These are phyloP conservation scores for Suhomyces kunorum DNA, from an alignment of 1,139 yeast genomes.

Conservation along the genomic window DNA sequence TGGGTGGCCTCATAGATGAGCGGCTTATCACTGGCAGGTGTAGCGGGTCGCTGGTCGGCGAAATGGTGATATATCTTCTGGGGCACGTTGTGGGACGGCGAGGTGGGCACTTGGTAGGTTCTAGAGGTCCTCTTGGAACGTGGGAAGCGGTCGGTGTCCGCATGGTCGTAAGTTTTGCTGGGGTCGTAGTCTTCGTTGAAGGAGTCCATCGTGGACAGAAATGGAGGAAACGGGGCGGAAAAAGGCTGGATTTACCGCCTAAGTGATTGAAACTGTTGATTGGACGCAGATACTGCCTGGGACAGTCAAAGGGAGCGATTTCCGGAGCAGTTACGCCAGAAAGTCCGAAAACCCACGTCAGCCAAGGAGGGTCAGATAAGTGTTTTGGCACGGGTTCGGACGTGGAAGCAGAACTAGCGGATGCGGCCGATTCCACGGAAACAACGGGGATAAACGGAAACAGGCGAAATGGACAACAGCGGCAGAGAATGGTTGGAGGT, in stretches of 20 bases:
- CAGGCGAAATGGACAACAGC: background rate
- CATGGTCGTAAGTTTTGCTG: slow-evolving; percentile 9
- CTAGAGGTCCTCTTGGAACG: background rate
- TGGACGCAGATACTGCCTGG: too few species aligned
- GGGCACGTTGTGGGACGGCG: background rate
- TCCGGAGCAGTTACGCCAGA: too few species aligned
- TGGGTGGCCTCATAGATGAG: slow-evolving; percentile 29
- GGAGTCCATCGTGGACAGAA: slow-evolving; percentile 1
- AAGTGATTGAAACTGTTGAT: too few species aligned
- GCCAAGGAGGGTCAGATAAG: too few species aligned
- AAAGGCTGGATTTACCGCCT: too few species aligned
- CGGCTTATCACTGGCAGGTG: slow-evolving; percentile 13
- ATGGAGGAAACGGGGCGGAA: background rate
- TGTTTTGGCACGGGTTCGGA: too few species aligned
- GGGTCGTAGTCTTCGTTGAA: slow-evolving; percentile 14
- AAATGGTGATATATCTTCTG: slow-evolving; percentile 1
- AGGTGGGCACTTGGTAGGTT: background rate
- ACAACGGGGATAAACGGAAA: background rate
- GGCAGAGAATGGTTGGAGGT: background rate
- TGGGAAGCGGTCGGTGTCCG: background rate
- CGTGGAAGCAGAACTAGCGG: too few species aligned
- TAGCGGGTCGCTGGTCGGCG: background rate
- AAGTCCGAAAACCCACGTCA: too few species aligned
- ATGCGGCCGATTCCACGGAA: too few species aligned
- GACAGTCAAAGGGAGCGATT: too few species aligned